These are phyloP conservation scores for Leccinellum luteum DNA, from an alignment of 768 basidiomycete species.

Conservation along the genomic window DNA sequence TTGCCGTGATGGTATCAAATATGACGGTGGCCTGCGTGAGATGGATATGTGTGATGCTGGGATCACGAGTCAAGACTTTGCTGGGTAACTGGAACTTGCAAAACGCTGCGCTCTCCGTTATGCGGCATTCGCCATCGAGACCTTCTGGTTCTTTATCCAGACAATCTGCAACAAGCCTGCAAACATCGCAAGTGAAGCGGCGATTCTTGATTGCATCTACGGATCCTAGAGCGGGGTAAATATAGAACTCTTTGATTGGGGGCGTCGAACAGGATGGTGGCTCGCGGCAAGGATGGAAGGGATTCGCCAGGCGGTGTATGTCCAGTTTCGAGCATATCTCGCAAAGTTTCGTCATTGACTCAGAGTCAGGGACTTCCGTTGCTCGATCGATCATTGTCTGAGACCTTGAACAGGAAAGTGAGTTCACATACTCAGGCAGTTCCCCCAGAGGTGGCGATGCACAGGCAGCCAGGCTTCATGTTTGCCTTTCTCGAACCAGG, in stretches of 20 bases:
- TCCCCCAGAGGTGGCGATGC: no score
- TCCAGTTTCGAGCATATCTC: conserved; percentile 7
- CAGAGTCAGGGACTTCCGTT: background rate
- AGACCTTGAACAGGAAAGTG: background rate
- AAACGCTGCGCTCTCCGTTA: background rate
- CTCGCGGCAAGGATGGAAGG: conserved; percentile 4
- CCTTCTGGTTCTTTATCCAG: conserved; percentile 11
- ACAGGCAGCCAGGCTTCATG: no score
- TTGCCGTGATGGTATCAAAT: background rate
- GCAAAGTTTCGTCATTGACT: conserved; percentile 1
- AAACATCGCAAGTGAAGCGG: conserved; percentile 10
- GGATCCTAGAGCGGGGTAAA: conserved; percentile 4
- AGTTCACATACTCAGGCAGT: background rate
- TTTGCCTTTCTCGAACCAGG: no score
- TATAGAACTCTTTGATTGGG: background rate
- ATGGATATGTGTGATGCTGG: conserved; percentile 13
- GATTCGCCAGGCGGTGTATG: background rate
- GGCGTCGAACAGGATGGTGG: background rate
- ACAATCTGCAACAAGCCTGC: conserved; percentile 9
- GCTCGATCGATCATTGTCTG: background rate
- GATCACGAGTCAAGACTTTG: background rate
- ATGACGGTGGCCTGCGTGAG: conserved; percentile 8
- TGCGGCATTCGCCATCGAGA: conserved; percentile 6
- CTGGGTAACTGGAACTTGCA: conserved; percentile 10
- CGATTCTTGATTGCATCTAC: conserved; percentile 16